Percentiles rank a stretch among this genome's conserved stretches.
phyloP scores from a whole-genome alignment of 495 filamentous ascomycete genomes.

The Recurvomyces mirabilis region DNA sequence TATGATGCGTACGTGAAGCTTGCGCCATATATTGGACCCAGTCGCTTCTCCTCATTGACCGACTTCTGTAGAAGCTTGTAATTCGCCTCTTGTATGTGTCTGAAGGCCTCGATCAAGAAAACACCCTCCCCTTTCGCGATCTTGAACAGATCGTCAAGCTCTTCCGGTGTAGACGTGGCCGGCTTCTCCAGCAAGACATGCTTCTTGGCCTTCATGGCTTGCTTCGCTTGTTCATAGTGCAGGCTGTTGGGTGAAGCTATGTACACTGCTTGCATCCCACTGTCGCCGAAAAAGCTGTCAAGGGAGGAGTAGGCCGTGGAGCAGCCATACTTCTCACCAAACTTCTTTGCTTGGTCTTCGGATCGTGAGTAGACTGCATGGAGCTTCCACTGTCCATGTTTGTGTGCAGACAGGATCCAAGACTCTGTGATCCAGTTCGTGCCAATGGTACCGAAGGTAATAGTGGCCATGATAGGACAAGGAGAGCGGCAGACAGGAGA shows the following conservation, averaged over 20 bases:
- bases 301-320: conserved; percentile 22
- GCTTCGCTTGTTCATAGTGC: conserved; percentile 38
- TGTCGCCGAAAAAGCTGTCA: conserved; percentile 27
- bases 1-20: conserved; percentile 27
- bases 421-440: conserved; percentile 32
- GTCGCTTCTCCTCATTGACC: conserved; percentile 14
- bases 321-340: conserved; percentile 22
- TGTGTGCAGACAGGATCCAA: conserved; percentile 27
- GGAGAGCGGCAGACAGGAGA: too few species aligned
- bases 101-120: conserved; percentile 29
- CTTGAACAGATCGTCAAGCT: conserved; percentile 32
- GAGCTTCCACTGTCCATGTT: conserved; percentile 26
- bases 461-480: background rate
- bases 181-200: conserved; percentile 44
- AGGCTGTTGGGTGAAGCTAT: conserved; percentile 40
- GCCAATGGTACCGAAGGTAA: conserved; percentile 20
- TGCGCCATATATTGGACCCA: conserved; percentile 27
- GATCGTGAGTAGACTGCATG: conserved; percentile 29
- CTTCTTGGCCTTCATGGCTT: conserved; percentile 33
- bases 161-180: conserved; percentile 31
- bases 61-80: conserved; percentile 20
- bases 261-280: conserved; percentile 36
- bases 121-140: conserved; percentile 23
- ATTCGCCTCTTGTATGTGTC: conserved; percentile 29
- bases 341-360: conserved; percentile 21